Evolutionary conservation across 345 rosid species (phyloP).

Genomic region (Iberis pinnata): DNA sequence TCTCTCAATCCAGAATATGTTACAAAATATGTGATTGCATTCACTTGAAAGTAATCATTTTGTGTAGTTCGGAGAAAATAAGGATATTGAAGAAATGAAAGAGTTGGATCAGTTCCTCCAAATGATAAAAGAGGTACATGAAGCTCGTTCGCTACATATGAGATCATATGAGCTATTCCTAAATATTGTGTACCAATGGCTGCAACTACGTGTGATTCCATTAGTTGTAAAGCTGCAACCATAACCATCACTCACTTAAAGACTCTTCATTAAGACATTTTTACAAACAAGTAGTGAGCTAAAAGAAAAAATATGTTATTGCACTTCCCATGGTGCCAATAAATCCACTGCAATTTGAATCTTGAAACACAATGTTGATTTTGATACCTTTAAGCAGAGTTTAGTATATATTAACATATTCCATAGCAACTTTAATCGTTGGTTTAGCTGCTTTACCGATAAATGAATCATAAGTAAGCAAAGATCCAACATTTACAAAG

Average conservation of each 20-base stretch:
- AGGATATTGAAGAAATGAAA: slow-evolving; percentile 53
- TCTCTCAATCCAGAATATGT: slow-evolving; percentile 65
- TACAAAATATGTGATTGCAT: slow-evolving; percentile 67
- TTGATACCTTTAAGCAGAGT: slow-evolving; percentile 45
- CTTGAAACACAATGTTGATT: slow-evolving; percentile 42
- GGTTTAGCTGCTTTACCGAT: slow-evolving; percentile 72
- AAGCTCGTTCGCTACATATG: slow-evolving; percentile 61
- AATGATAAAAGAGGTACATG: slow-evolving; percentile 65
- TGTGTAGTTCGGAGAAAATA: slow-evolving; percentile 65
- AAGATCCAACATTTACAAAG: slow-evolving; percentile 57
- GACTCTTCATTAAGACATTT: too few species aligned
- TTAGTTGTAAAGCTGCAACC: slow-evolving; percentile 91
- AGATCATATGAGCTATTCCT: slow-evolving; percentile 76
- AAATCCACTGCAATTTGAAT: slow-evolving; percentile 91
- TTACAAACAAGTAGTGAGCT: neutral
- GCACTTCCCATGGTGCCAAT: slow-evolving; percentile 83
- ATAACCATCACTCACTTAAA: slow-evolving; percentile 8
- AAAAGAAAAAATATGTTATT: neutral
- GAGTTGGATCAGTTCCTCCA: slow-evolving; percentile 65
- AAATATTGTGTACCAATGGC: slow-evolving; percentile 95
- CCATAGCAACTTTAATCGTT: slow-evolving; percentile 60
- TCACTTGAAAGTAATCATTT: slow-evolving; percentile 72
- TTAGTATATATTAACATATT: slow-evolving; percentile 64
- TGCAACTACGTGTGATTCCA: slow-evolving; percentile 61
- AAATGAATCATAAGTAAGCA: slow-evolving; percentile 61